phyloP scores from a whole-genome alignment of 345 rosid species.

The Trapa bicornis region DNA sequence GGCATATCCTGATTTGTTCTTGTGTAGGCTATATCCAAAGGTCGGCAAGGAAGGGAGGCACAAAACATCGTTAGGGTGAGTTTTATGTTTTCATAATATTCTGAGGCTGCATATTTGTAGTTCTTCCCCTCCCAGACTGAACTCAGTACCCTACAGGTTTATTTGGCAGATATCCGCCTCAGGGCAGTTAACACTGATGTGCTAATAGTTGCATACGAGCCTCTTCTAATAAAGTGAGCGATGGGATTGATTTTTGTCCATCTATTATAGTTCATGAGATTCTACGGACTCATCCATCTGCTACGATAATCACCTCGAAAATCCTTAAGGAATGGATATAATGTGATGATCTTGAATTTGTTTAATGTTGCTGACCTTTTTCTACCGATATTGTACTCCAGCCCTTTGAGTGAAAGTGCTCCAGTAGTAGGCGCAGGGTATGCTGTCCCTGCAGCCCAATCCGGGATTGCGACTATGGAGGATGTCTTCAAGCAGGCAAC shows the following conservation, averaged over 20 bases:
- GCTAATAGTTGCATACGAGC: constrained; percentile 60
- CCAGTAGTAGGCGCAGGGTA: constrained; percentile 59
- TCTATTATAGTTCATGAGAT: background rate
- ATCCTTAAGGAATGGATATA: background rate
- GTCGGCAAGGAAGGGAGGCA: constrained; percentile 87
- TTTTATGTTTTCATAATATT: background rate
- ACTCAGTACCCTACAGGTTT: constrained; percentile 30
- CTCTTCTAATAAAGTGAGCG: constrained; percentile 53
- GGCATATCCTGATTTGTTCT: background rate
- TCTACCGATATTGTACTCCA: constrained; percentile 14
- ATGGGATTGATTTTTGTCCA: background rate
- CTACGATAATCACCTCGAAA: background rate
- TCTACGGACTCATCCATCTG: background rate
- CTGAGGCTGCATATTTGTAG: background rate
- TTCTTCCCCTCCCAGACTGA: background rate
- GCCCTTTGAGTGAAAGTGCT: constrained; percentile 75
- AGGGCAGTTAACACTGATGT: constrained; percentile 71
- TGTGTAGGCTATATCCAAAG: constrained; percentile 61
- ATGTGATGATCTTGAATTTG: background rate
- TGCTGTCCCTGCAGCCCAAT: constrained; percentile 44
- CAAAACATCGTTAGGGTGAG: constrained; percentile 60
- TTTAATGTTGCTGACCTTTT: background rate
- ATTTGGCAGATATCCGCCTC: constrained; percentile 68
- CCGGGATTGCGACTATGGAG: constrained; percentile 48
- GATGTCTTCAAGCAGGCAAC: constrained; percentile 57